A percentile compares a stretch with the other conserved stretches of the same genome.
Evolutionary conservation across 306 rosid genomes (phyloP).

Genomic region (Corylus heterophylla): DNA sequence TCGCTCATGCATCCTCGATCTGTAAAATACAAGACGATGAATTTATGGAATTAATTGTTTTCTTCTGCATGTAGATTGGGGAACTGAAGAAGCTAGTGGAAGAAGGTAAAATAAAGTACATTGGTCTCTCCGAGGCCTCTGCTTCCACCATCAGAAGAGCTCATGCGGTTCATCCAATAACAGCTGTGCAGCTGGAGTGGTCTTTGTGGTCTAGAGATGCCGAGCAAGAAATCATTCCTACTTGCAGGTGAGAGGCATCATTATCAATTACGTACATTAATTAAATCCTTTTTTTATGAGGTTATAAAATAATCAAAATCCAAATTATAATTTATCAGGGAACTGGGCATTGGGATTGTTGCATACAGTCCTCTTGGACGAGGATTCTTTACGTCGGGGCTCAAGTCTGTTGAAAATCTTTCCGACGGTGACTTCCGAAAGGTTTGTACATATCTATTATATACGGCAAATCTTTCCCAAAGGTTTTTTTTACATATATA

Average conservation of each 20-base stretch:
- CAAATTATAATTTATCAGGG: constrained; percentile 33
- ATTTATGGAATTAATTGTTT: not conserved
- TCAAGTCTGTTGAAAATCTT: constrained; percentile 38
- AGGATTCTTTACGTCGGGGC: constrained; percentile 59
- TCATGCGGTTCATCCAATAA: constrained; percentile 69
- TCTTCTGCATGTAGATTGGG: constrained; percentile 41
- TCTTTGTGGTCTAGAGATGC: constrained; percentile 64
- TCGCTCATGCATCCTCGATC: not conserved
- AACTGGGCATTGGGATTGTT: constrained; percentile 66
- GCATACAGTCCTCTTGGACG: constrained; percentile 69
- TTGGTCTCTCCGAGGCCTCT: constrained; percentile 68
- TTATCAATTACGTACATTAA: not conserved
- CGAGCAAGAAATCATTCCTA: constrained; percentile 58
- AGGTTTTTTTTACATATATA: no score
- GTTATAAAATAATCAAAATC: not conserved
- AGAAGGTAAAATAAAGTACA: constrained; percentile 63
- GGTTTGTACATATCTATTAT: constrained; percentile 32
- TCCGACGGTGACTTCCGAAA: constrained; percentile 38
- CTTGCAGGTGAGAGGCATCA: constrained; percentile 48
- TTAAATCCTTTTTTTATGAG: no score
- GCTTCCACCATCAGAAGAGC: constrained; percentile 74
- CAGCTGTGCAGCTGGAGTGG: constrained; percentile 69
- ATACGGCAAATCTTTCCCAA: no score
- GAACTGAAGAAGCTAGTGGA: constrained; percentile 63
- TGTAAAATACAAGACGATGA: not conserved